Percentiles rank a stretch among this genome's conserved stretches.
phyloP scores from a whole-genome alignment of 331 rosid species.

The Acacia pycnantha region DNA sequence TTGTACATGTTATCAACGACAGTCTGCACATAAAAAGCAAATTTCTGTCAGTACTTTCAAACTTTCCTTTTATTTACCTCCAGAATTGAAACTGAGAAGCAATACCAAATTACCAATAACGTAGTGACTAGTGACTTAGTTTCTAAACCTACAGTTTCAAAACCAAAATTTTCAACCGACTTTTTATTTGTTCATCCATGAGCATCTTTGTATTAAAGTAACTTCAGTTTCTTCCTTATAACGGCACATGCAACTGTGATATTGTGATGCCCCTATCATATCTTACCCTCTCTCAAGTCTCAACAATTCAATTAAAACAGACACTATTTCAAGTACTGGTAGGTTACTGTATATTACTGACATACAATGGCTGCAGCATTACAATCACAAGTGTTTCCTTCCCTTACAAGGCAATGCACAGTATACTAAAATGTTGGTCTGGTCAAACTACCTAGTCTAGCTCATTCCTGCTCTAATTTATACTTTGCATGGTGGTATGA shows the following conservation, averaged over 20 bases:
- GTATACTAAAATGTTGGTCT: background rate
- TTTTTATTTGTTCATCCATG: background rate
- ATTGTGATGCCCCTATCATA: background rate
- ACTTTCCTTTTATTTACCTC: background rate
- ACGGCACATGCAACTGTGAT: background rate
- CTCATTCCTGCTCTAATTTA: background rate
- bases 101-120: background rate
- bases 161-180: no score
- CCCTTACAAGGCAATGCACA: background rate
- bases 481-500: background rate
- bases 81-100: background rate
- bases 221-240: background rate
- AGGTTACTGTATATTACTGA: background rate
- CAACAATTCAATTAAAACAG: background rate
- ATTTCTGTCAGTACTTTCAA: constrained; percentile 29
- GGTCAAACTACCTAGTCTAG: constrained; percentile 11
- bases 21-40: constrained; percentile 41
- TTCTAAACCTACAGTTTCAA: background rate
- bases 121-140: background rate
- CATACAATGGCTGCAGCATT: background rate
- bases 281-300: background rate
- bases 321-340: background rate
- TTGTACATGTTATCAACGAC: constrained; percentile 81
- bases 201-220: background rate
- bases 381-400: background rate